Conservation (phyloP, 306 rosid species). For the Acacia confusa region DNA sequence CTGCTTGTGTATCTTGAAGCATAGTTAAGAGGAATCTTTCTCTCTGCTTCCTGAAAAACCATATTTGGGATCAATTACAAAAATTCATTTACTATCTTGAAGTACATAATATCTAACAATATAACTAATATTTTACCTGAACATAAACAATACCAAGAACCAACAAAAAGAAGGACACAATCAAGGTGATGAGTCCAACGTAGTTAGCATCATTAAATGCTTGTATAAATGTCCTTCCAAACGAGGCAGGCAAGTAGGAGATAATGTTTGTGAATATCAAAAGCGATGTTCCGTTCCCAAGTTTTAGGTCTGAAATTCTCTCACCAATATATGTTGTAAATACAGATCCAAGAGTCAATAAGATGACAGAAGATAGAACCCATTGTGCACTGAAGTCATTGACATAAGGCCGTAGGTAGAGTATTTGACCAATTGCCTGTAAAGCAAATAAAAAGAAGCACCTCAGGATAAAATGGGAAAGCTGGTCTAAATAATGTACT, state of each 20-base stretch:
- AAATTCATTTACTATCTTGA: conserved; percentile 26
- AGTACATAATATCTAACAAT: conserved; percentile 23
- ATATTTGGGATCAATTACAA: conserved; percentile 41
- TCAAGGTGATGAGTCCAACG: conserved; percentile 68
- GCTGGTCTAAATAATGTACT: conserved; percentile 1
- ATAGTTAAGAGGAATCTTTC: conserved; percentile 93
- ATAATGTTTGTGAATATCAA: conserved; percentile 94
- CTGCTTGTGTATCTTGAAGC: conserved; percentile 83
- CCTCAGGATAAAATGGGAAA: conserved; percentile 16
- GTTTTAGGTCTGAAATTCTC: conserved; percentile 85
- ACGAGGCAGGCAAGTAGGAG: conserved; percentile 97
- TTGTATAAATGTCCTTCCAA: conserved; percentile 76
- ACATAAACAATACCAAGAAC: conserved; percentile 95
- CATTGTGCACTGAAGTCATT: conserved; percentile 79
- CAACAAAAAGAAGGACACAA: conserved; percentile 72
- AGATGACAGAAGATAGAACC: conserved; percentile 77
- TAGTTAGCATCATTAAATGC: conserved; percentile 89
- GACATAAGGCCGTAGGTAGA: conserved; percentile 89
- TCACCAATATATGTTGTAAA: conserved; percentile 89
- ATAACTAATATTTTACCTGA: conserved; percentile 64
- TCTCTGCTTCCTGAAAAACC: conserved; percentile 94
- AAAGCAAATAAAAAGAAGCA: conserved; percentile 26
- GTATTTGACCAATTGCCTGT: conserved; percentile 97
- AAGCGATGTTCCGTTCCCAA: conserved; percentile 96
- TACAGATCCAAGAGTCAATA: conserved; percentile 85